A percentile compares a stretch with the other conserved stretches of the same genome.
These are phyloP conservation scores for Phyllachora maydis DNA, from an alignment of 2,329 filamentous ascomycete species.

Conservation along the genomic window DNA sequence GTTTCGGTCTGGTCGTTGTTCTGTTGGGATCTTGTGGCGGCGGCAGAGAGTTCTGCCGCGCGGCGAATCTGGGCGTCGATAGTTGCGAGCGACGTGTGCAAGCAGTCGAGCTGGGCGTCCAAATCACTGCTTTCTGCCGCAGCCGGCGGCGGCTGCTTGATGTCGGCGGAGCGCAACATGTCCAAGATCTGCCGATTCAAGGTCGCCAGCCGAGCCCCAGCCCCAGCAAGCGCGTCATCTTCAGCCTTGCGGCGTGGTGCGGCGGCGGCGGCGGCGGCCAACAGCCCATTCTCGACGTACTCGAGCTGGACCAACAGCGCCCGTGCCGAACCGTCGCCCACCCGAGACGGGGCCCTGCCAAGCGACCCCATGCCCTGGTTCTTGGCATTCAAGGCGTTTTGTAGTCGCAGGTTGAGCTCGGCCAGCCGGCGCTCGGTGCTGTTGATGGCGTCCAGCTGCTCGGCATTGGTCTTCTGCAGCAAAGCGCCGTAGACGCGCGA, in stretches of 20 bases:
- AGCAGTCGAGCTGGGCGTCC: constrained; percentile 47
- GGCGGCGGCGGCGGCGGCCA: constrained; percentile 37
- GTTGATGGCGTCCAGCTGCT: constrained; percentile 28
- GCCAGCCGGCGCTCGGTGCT: constrained; percentile 47
- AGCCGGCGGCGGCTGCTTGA: constrained; percentile 35
- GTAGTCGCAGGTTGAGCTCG: constrained; percentile 42
- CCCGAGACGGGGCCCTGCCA: too few species aligned
- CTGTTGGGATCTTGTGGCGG: constrained; percentile 13
- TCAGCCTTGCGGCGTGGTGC: constrained; percentile 33
- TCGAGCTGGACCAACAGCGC: too few species aligned
- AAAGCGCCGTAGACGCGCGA: constrained; percentile 14
- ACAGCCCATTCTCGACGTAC: constrained; percentile 48
- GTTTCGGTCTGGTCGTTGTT: constrained; percentile 33
- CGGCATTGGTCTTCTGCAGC: constrained; percentile 13
- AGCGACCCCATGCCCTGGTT: too few species aligned
- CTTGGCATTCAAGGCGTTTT: constrained; percentile 21
- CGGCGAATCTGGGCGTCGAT: constrained; percentile 22
- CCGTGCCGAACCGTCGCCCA: too few species aligned
- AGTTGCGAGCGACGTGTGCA: constrained; percentile 37
- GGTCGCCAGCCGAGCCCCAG: constrained; percentile 32
- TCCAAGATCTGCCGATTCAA: constrained; percentile 45
- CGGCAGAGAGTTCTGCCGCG: constrained; percentile 11
- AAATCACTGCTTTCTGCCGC: constrained; percentile 32
- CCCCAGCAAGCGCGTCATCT: constrained; percentile 22
- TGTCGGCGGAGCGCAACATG: constrained; percentile 26